phyloP scores from a whole-genome alignment of 202 grass and related monocot genomes.

The Setaria italica region DNA sequence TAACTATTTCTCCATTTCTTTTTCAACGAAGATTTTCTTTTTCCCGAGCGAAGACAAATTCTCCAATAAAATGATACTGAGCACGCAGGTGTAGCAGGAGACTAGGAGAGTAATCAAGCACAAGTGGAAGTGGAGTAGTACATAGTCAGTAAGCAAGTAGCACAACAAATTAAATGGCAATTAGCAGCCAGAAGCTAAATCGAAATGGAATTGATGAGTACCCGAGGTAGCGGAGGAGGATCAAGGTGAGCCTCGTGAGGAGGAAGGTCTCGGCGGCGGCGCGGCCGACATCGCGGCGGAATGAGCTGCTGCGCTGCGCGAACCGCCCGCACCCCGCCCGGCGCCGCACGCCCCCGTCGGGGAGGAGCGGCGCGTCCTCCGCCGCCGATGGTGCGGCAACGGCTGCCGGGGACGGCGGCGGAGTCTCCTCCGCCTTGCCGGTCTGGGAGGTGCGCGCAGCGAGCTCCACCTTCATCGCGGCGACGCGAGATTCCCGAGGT shows the following conservation, averaged over 20 bases:
- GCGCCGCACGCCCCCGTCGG: slow-evolving; percentile 53
- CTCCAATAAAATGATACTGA: neutral
- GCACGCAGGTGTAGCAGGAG: neutral
- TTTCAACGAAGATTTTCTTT: neutral
- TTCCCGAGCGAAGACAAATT: neutral
- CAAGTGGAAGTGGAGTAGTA: neutral
- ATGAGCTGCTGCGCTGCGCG: slow-evolving; percentile 56
- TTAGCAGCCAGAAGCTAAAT: neutral
- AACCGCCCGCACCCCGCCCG: slow-evolving; percentile 48
- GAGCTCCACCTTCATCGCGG: slow-evolving; percentile 61
- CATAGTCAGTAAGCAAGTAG: neutral
- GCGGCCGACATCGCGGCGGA: slow-evolving; percentile 73
- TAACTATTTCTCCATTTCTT: slow-evolving; percentile 33
- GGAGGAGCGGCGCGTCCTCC: slow-evolving; percentile 62
- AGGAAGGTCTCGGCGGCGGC: slow-evolving; percentile 91
- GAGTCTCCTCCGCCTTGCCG: slow-evolving; percentile 18
- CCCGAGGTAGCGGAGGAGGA: slow-evolving; percentile 93
- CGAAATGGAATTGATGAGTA: slow-evolving; percentile 36
- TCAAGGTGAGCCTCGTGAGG: slow-evolving; percentile 75
- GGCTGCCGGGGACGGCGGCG: slow-evolving; percentile 22
- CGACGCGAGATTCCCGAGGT: slow-evolving; percentile 26
- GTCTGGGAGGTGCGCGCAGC: slow-evolving; percentile 1
- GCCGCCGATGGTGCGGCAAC: neutral
- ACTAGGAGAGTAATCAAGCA: neutral
- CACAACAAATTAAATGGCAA: neutral